Conservation (phyloP, 1,139 yeast genomes). For the Pichia sp. region DNA sequence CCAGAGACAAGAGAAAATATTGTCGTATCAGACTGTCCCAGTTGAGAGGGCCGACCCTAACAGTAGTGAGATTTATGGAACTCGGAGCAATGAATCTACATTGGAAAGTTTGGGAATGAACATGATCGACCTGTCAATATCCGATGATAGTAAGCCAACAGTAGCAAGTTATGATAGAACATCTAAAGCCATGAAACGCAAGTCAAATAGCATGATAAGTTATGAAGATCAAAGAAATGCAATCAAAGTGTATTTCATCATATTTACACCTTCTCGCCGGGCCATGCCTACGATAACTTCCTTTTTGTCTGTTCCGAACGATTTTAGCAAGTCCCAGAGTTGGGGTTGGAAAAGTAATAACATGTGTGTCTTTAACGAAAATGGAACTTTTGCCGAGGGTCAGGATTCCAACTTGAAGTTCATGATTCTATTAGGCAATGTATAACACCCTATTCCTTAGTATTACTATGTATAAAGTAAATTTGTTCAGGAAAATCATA, state of each 20-base stretch:
- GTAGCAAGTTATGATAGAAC: background rate
- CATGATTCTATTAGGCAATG: constrained; percentile 46
- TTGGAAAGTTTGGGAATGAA: constrained; percentile 17
- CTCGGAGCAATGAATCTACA: background rate
- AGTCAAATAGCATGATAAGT: constrained; percentile 19
- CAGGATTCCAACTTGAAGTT: constrained; percentile 42
- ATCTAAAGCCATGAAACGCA: background rate
- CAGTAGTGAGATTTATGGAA: background rate
- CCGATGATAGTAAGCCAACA: constrained; percentile 4
- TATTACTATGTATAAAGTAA: background rate
- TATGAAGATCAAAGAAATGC: constrained; percentile 43
- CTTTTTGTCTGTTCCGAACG: constrained; percentile 47
- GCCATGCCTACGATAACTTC: constrained; percentile 43
- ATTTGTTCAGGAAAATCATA: background rate
- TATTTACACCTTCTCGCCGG: constrained; percentile 47
- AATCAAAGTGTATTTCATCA: constrained; percentile 46
- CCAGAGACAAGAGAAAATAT: constrained; percentile 2
- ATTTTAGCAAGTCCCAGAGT: constrained; percentile 47
- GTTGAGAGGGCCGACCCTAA: background rate
- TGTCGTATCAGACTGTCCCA: constrained; percentile 1
- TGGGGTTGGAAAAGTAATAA: constrained; percentile 57
- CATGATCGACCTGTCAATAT: constrained; percentile 9
- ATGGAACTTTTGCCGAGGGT: constrained; percentile 38
- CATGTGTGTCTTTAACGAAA: constrained; percentile 44
- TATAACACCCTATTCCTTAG: constrained; percentile 4